Evolutionary conservation across 177 flowering plant genomes (phyloP).

Genomic region (Vitis hybrid): DNA sequence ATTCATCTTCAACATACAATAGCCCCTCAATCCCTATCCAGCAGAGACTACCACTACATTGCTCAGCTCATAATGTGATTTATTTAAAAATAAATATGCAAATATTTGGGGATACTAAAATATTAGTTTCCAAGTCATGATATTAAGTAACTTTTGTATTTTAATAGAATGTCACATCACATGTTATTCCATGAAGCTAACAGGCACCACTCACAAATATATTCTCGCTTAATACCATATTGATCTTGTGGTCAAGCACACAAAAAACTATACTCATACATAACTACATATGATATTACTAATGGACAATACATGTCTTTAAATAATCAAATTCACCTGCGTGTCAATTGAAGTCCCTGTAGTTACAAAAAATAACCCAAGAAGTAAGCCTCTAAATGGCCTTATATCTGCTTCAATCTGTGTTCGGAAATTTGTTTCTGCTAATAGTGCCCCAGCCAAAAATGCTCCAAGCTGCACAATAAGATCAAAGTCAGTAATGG

Average conservation of each 20-base stretch:
- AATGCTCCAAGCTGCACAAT: slow-evolving; percentile 94
- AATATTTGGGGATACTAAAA: too few species aligned
- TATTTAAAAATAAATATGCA: too few species aligned
- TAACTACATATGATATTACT: not conserved
- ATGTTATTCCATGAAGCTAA: too few species aligned
- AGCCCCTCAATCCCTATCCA: too few species aligned
- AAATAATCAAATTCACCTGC: slow-evolving; percentile 50
- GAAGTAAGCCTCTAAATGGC: slow-evolving; percentile 95
- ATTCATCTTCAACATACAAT: too few species aligned
- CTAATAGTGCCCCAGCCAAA: slow-evolving; percentile 92
- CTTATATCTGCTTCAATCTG: slow-evolving; percentile 99
- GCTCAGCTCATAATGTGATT: too few species aligned
- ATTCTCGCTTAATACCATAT: not conserved
- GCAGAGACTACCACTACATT: too few species aligned
- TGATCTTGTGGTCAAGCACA: not conserved
- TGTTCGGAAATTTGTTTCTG: slow-evolving; percentile 97
- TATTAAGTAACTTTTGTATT: too few species aligned
- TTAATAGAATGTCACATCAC: too few species aligned
- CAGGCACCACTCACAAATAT: too few species aligned
- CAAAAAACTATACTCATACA: not conserved
- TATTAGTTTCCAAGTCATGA: too few species aligned
- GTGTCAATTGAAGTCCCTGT: slow-evolving; percentile 94
- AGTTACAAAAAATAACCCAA: slow-evolving; percentile 93
- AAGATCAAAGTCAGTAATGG: slow-evolving; percentile 5
- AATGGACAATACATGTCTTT: not conserved